Base-by-base conservation (phyloP, 495 filamentous ascomycete genomes). In the Trichocladium antarcticum region DNA sequence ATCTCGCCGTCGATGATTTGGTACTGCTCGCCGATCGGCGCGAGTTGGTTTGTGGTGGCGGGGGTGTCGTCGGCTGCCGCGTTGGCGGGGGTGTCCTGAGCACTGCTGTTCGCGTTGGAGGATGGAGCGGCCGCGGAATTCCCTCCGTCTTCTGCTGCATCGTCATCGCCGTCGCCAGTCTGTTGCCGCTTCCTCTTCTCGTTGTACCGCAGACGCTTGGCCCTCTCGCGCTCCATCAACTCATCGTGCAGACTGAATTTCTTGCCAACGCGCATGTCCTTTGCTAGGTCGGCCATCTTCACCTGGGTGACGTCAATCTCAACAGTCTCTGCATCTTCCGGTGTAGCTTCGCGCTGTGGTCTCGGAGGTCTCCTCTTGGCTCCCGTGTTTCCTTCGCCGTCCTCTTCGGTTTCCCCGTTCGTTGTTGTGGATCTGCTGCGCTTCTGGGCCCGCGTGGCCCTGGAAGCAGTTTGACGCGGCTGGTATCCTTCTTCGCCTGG, bases 211-310 rank as follows among this genome's bases (percentile, higher is more conserved):
- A 68, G 50, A 14, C 70, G 68, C 49, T 68, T 67, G 32, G 70
- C 57, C 21, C 69, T 63, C 41, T 68, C 61, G 20, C 73, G 63
- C 48, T 72, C 61, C 45, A 72, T 70, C 9, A 81, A 69, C 58
- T 78, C 71, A 46, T 75, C 68, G 50, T 75, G 73, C 7, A 83
- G 79, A 49, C 82, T 83, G 16, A 89, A 96, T 49, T 80, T 85
- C 63, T 81, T 85, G 35, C 92, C 92, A 7, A 83, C 84, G 20
- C 77, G 74, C 21, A 83, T 62, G 57, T 94, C 86, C 51, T 76
- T 82, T 57, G 81, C 85, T 5, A 98, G 66, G 34, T 94, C 87
- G 11, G 74, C 78, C 86, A 98, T 95, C 47, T 80, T 90, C 29
- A 87, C 73, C 1, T 76, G 74, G 5, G 72, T 73, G 6, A 79